Evolutionary conservation across 192 early-diverging fungal species (phyloP).

Genomic region (Coemansia sp.): DNA sequence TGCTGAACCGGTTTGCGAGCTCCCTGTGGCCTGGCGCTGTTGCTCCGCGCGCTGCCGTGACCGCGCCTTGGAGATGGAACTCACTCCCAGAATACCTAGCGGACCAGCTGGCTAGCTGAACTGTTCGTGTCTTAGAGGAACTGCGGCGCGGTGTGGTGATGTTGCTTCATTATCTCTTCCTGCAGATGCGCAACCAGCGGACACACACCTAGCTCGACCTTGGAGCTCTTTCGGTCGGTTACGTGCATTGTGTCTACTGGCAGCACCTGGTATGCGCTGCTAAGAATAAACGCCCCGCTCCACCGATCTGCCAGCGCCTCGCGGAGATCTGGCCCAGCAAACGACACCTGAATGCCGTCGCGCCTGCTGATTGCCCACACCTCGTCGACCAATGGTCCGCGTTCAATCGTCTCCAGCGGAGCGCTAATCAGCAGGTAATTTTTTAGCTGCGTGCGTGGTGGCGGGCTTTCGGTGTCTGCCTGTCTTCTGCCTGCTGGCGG

Average conservation of each 20-base stretch:
- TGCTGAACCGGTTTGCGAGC: conserved; percentile 2
- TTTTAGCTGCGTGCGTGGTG: conserved; percentile 7
- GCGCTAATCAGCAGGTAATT: conserved; percentile 32
- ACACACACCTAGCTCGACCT: conserved; percentile 22
- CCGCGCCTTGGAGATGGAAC: background rate
- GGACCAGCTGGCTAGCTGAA: background rate
- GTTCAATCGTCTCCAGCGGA: conserved; percentile 25
- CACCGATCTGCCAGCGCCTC: conserved; percentile 22
- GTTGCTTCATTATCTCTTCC: conserved; percentile 11
- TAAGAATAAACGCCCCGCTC: conserved; percentile 37
- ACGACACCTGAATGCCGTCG: conserved; percentile 27
- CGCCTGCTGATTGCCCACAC: conserved; percentile 26
- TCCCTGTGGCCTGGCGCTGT: conserved; percentile 44
- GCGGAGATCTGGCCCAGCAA: conserved; percentile 21
- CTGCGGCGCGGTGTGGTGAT: background rate
- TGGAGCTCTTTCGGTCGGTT: conserved; percentile 24
- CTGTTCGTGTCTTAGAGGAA: background rate
- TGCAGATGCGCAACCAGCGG: conserved; percentile 30
- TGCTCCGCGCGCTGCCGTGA: conserved; percentile 42
- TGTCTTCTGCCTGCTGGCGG: background rate
- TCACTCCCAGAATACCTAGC: background rate
- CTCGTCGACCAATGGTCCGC: conserved; percentile 10
- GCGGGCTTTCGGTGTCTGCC: background rate
- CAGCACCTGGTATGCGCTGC: conserved; percentile 17
- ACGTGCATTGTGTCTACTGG: conserved; percentile 46